A percentile compares a stretch with the other conserved stretches of the same genome.
These are phyloP conservation scores for Termitomyces eurrhizus DNA, from an alignment of 768 basidiomycete species.

Conservation along the genomic window DNA sequence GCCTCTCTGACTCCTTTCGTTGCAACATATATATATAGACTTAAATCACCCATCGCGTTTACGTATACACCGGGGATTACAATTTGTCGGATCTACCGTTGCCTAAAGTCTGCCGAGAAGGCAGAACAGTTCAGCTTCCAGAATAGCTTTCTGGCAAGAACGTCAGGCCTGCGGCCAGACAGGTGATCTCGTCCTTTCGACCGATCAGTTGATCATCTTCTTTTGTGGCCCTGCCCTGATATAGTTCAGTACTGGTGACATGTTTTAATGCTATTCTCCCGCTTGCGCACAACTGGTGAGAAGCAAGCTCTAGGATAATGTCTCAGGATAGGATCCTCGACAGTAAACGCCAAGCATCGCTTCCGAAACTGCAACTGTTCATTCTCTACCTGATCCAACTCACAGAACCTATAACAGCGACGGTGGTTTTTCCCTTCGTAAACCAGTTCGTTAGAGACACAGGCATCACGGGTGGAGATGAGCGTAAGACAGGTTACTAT, in stretches of 20 bases:
- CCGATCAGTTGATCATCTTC: neutral
- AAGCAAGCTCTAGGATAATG: neutral
- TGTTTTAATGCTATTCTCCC: neutral
- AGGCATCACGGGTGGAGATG: constrained; percentile 40
- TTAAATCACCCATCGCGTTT: neutral
- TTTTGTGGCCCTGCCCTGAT: neutral
- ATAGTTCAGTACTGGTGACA: neutral
- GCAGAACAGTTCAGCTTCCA: neutral
- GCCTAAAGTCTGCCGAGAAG: neutral
- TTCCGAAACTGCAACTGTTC: constrained; percentile 37
- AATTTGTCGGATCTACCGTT: neutral
- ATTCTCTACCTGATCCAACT: constrained; percentile 37
- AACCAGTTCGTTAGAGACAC: constrained; percentile 42
- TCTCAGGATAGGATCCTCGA: neutral
- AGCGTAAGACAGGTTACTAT: constrained; percentile 43
- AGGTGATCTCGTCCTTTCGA: neutral
- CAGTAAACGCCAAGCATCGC: constrained; percentile 23
- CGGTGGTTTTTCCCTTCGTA: constrained; percentile 45
- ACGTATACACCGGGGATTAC: neutral
- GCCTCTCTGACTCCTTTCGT: too few species aligned
- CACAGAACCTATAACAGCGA: constrained; percentile 39
- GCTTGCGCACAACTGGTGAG: neutral
- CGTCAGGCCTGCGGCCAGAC: neutral
- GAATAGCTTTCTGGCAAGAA: neutral
- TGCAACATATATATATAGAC: too few species aligned